Evolutionary conservation across 441 rosid genomes (phyloP), one percentile per base, ranked within the genome.

Genomic region (Kokia cookei): DNA sequence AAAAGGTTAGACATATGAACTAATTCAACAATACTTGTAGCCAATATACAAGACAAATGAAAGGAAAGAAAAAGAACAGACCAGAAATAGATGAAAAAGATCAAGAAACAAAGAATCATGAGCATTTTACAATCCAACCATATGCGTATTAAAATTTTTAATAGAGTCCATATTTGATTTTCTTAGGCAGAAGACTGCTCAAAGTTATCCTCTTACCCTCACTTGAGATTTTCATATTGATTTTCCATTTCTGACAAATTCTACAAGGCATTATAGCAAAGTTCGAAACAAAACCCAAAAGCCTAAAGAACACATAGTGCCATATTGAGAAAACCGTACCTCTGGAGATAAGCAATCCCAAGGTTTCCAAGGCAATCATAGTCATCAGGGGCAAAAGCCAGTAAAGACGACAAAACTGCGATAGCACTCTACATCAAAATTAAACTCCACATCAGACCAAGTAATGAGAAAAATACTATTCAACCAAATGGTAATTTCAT

Each of bases 321-420:
- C 61, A 53, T 29, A 51, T 7, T 11, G 27, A 40, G 54, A 65
- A 35, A 40, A 64, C 55, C 73, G 82, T 74, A 95, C 99, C 89
- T 88, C 78, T 90, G 99, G 57, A 95, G 88, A 81, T 89, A 89
- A 57, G 95, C 98, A 73, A 91, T 86, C 74, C 98, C 99, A 43
- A 95, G 89, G 83, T 93, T 95, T 78, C 83, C 91, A 24, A 91
- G 87, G 88, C 99, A 94, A 80, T 94, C 99, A 58, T 78, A 84
- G 81, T 93, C 89, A 84, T 87, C 82, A 45, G 97, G 90, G 69
- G 83, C 89, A 76, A 83, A 65, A 35, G 79, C 84, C 88, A 93
- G 76, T 82, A 93, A 78, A 71, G 88, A 82, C 35, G 95, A 91
- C 77, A 92, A 84, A 77, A 93, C 85, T 58, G 95, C 84, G 75